These are phyloP conservation scores for Ceratobasidium sp. DNA, from an alignment of 1,284 basidiomycete genomes.

Conservation along the genomic window DNA sequence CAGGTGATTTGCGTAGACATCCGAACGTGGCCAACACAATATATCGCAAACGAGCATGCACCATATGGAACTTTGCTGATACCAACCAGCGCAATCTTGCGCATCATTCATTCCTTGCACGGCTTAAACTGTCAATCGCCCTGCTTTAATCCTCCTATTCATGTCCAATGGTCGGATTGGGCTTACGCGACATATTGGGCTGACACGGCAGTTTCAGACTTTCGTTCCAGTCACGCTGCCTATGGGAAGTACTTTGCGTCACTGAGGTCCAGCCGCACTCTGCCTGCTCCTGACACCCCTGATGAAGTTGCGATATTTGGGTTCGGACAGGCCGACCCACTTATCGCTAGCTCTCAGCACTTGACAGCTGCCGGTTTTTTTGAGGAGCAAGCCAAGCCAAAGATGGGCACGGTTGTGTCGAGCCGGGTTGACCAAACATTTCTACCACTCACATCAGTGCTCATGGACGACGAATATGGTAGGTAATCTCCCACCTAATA, in stretches of 20 bases:
- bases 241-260: not conserved
- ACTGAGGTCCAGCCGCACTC: no score
- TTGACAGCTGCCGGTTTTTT: not conserved
- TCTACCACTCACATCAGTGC: constrained; percentile 11
- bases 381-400: not conserved
- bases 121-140: not conserved
- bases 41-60: not conserved
- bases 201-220: not conserved
- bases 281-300: no score
- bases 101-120: not conserved
- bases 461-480: constrained; percentile 18
- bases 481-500: not conserved
- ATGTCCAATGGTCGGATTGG: constrained; percentile 1
- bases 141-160: not conserved
- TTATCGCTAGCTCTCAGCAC: not conserved
- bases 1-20: constrained; percentile 9
- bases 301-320: no score
- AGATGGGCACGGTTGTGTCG: not conserved
- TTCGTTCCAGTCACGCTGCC: not conserved
- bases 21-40: not conserved
- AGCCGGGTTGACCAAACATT: not conserved
- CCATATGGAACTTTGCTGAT: constrained; percentile 10
- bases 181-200: not conserved
- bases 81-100: not conserved
- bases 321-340: no score